These are phyloP conservation scores for Torrubiellomyces zombiae DNA, from an alignment of 2,329 filamentous ascomycete genomes.

Conservation along the genomic window DNA sequence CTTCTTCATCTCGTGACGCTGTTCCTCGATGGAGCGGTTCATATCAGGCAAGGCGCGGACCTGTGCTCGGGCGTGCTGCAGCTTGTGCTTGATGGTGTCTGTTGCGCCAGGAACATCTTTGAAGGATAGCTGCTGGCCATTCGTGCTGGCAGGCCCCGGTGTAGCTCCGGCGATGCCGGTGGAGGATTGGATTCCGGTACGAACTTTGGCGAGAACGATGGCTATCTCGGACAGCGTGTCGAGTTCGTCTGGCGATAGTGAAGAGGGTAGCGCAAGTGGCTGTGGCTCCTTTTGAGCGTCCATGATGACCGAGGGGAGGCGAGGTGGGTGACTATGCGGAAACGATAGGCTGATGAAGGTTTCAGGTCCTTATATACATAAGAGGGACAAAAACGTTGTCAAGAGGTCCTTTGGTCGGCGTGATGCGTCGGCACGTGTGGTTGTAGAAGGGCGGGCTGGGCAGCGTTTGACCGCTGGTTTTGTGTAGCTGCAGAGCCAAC, in stretches of 20 bases:
- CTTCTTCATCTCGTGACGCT: slow-evolving; percentile 51
- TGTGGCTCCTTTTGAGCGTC: slow-evolving; percentile 16
- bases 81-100: slow-evolving; percentile 63
- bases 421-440: no score
- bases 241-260: slow-evolving; percentile 66
- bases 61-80: slow-evolving; percentile 58
- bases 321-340: neutral
- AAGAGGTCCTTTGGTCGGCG: no score
- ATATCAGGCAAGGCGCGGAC: slow-evolving; percentile 55
- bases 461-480: no score
- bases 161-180: slow-evolving; percentile 22
- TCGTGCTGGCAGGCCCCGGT: slow-evolving; percentile 14
- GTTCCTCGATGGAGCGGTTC: slow-evolving; percentile 46
- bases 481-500: no score
- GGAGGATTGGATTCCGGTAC: slow-evolving; percentile 28
- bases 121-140: slow-evolving; percentile 25
- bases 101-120: slow-evolving; percentile 71
- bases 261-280: slow-evolving; percentile 37
- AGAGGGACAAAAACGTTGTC: no score
- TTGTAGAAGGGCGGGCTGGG: no score
- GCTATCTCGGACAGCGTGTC: slow-evolving; percentile 74
- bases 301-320: neutral
- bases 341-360: neutral
- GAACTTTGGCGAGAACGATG: slow-evolving; percentile 58
- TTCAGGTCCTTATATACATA: no score